Evolutionary conservation across 352 stramenopile species (phyloP), one percentile per base, ranked within the genome.

Genomic region (Aphanomyces euteiches): DNA sequence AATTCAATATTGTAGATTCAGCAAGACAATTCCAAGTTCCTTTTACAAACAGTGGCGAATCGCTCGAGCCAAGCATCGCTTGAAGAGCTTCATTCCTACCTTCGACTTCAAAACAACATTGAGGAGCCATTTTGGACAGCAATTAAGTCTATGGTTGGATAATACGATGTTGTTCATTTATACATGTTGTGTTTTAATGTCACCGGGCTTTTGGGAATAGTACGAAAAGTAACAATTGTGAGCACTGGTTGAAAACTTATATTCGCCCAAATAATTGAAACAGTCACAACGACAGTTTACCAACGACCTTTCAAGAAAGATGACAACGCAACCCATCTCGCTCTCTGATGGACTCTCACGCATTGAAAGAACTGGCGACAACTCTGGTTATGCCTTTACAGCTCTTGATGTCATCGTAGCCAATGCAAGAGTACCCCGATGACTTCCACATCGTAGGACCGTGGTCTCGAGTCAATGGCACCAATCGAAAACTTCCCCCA

Each of bases 301-400:
- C 28, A 28, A 28, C 28, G 28, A 28, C 28, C 28, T 28, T 28
- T 28, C 28, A 28, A 28, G 28, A 19, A 58, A 13, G 15, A 58
- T 17, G 19, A 58, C 15, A 37, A 58, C 54, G n/a, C 1, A 19
- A 37, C 15, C 54, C 10, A 37, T 61, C 28, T 37, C 54, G 7
- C 61, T 70, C 54, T 61, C 64, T 17, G 75, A 90, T 47, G 83
- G 84, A 0, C 79, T 93, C 21, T 89, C 84, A 41, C 77, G 84
- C n/a, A 79, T 93, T 54, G 84, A 93, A 65, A 81, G 83, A 34
- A 83, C 84, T 40, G 48, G 88, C 19, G 86, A 92, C 60, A 78
- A 92, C 77, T 88, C 84, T 19, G 86, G 84, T 54, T 93, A 78
- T 72, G 84, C 86, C 15, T 92, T 91, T 72, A 91, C 82, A 15